Evolutionary conservation across 495 filamentous ascomycete species (phyloP).

Genomic region (Sabuloglossum arenarium): DNA sequence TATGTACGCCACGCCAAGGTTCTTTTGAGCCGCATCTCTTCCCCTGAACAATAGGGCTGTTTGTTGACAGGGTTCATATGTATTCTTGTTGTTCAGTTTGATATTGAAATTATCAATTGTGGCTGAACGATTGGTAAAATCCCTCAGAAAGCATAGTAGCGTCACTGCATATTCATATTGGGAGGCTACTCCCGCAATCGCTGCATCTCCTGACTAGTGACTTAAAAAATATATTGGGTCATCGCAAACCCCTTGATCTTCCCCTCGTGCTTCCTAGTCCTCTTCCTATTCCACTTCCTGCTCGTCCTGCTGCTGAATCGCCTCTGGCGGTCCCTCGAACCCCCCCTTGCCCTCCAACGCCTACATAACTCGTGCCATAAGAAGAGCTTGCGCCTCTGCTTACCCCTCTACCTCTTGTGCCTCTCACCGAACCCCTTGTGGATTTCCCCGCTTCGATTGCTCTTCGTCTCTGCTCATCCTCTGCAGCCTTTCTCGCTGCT

Average conservation of each 20-base stretch:
- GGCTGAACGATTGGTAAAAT: too few species aligned
- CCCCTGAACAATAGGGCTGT: not conserved
- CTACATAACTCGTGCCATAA: constrained; percentile 24
- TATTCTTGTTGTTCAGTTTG: not conserved
- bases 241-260: constrained; percentile 5
- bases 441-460: not conserved
- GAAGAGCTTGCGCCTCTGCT: not conserved
- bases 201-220: not conserved
- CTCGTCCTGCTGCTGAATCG: constrained; percentile 2
- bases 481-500: constrained; percentile 43
- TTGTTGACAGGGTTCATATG: not conserved
- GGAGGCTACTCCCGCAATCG: not conserved
- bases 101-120: not conserved
- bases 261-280: constrained; percentile 18
- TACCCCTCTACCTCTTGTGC: constrained; percentile 17
- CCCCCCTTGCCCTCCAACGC: constrained; percentile 23
- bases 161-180: too few species aligned
- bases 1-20: not conserved
- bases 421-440: constrained; percentile 10
- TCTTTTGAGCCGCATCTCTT: not conserved
- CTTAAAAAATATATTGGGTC: not conserved
- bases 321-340: constrained; percentile 14
- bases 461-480: constrained; percentile 37
- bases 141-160: too few species aligned
- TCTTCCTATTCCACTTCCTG: constrained; percentile 22